Evolutionary conservation across 1,284 basidiomycete genomes (phyloP), one percentile per base, ranked within the genome.

Genomic region (Xerocomus alliaceus): DNA sequence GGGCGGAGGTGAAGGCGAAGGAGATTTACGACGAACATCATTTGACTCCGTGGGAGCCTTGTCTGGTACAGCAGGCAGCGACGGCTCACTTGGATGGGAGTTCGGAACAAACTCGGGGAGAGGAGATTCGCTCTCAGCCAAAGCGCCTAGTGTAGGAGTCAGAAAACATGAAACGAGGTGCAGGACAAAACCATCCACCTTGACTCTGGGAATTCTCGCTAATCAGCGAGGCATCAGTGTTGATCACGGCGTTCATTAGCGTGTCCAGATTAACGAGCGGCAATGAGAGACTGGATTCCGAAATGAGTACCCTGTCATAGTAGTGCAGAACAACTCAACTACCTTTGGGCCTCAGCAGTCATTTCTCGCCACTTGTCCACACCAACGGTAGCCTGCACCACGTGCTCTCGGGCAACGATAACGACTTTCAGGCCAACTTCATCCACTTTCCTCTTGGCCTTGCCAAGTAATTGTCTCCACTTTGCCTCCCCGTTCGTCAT

Each of bases 311-410:
- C 48, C n/a, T 24, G 24, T 17, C 26, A 45, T 44, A n/a, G 39
- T 20, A 3, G 8, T 42, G 28, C 34, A 50, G n/a, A 52, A 42
- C 26, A 35, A 34, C 28, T 10, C 32, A 76, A 78, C 18, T 51
- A 90, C 90, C 76, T 80, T 63, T 76, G 77, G 4, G 84, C 83
- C 62, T 85, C 84, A 0, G 79, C 74, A 0, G 78, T 73, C 34
- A 90, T 70, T 32, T 83, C 80, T 35, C 76, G 73, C 88, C 87
- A 91, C 20, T 65, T 76, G 24, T 81, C 80, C 44, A 73, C 68
- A 4, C 87, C 87, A 26, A 87, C 72, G 2, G 81, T 84, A 26
- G 80, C 74, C 35, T 79, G 72, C 65, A 89, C 79, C 0, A 77
- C 74, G 6, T 74, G 77, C 37, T 75, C 72, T 53, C 88, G 82